A percentile compares a stretch with the other conserved stretches of the same genome.
phyloP scores from a whole-genome alignment of 768 basidiomycete genomes.

The Hydnum rufescens region DNA sequence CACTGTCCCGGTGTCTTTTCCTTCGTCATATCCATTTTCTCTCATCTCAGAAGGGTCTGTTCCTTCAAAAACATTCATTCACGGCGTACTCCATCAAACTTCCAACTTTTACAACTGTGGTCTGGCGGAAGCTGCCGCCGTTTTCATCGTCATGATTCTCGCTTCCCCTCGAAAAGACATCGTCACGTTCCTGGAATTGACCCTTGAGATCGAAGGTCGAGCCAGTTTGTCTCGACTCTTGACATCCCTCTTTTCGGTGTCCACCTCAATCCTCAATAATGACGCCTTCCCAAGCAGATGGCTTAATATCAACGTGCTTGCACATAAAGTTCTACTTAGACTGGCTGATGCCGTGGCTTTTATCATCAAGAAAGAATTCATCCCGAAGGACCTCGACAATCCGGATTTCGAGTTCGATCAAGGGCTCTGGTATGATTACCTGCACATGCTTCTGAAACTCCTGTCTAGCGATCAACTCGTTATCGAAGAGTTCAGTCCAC shows the following conservation, averaged over 20 bases:
- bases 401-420: constrained; percentile 60
- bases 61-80: constrained; percentile 31
- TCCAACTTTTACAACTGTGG: constrained; percentile 36
- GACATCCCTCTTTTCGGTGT: constrained; percentile 62
- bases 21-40: constrained; percentile 85
- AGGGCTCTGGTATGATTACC: constrained; percentile 59
- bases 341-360: constrained; percentile 66
- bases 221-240: constrained; percentile 56
- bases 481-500: constrained; percentile 88
- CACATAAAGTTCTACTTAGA: constrained; percentile 74
- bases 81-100: constrained; percentile 22
- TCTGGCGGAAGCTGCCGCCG: constrained; percentile 69
- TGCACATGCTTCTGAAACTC: constrained; percentile 65
- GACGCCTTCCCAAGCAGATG: constrained; percentile 80
- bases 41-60: constrained; percentile 37
- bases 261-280: constrained; percentile 60
- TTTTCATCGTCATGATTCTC: constrained; percentile 61
- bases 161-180: constrained; percentile 53
- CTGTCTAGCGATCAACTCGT: constrained; percentile 79
- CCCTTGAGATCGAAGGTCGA: constrained; percentile 73
- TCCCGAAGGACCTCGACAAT: constrained; percentile 53
- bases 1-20: constrained; percentile 61
- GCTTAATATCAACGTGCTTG: constrained; percentile 79
- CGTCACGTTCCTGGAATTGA: constrained; percentile 60
- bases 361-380: constrained; percentile 61